These are phyloP conservation scores for Stromatinia cepivora DNA, from an alignment of 2,329 filamentous ascomycete species.

Conservation along the genomic window DNA sequence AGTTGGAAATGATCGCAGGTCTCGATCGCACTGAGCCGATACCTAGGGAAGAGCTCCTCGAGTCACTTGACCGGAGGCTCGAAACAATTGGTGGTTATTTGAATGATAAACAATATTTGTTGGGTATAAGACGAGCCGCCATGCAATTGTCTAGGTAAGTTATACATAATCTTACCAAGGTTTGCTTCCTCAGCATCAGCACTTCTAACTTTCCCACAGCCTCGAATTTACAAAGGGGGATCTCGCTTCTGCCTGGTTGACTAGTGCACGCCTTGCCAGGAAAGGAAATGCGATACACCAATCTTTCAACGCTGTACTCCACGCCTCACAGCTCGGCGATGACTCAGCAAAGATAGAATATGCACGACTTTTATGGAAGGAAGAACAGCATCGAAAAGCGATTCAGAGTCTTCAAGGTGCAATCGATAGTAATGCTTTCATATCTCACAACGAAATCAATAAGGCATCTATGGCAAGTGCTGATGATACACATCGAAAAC, in stretches of 20 bases:
- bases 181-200: background rate
- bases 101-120: constrained; percentile 88
- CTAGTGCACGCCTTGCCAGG: constrained; percentile 79
- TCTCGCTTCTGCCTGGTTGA: constrained; percentile 81
- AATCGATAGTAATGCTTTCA: constrained; percentile 78
- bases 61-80: constrained; percentile 71
- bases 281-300: constrained; percentile 82
- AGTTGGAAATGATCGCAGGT: constrained; percentile 75
- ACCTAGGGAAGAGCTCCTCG: constrained; percentile 46
- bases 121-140: constrained; percentile 80
- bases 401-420: constrained; percentile 88
- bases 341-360: constrained; percentile 92
- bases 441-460: constrained; percentile 42
- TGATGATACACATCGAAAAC: constrained; percentile 26
- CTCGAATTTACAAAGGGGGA: constrained; percentile 66
- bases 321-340: constrained; percentile 81
- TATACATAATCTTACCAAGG: constrained; percentile 24
- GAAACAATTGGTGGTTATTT: constrained; percentile 86
- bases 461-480: constrained; percentile 30
- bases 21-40: constrained; percentile 42
- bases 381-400: constrained; percentile 89
- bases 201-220: constrained; percentile 39
- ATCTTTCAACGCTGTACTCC: constrained; percentile 90
- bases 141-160: constrained; percentile 76
- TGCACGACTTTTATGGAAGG: constrained; percentile 87